These are phyloP conservation scores for Reticulascus tulasneorum DNA, from an alignment of 2,329 filamentous ascomycete species.

Conservation along the genomic window DNA sequence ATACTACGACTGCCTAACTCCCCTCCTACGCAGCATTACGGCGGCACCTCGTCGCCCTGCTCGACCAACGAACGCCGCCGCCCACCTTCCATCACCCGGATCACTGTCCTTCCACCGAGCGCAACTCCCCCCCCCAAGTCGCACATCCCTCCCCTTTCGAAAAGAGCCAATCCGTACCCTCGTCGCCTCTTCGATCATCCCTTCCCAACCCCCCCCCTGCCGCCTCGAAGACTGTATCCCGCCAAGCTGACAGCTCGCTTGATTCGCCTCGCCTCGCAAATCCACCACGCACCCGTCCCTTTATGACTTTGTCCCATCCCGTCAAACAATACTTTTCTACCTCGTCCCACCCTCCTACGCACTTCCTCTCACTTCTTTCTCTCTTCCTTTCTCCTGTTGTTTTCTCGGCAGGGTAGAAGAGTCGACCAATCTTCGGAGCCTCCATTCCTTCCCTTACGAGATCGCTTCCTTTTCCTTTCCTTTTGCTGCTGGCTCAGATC, in stretches of 20 bases:
- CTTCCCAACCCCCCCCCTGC: conserved; percentile 10
- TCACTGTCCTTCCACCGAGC: conserved; percentile 8
- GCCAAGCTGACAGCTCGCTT: conserved; percentile 8
- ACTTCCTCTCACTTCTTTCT: conserved; percentile 11
- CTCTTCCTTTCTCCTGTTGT: conserved; percentile 3
- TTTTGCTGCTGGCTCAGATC: conserved; percentile 59
- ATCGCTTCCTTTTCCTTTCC: conserved; percentile 36
- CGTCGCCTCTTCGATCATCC: too few relatives aligned
- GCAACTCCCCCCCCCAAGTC: conserved; percentile 3
- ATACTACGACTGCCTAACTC: conserved; percentile 4
- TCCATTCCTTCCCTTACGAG: conserved; percentile 28
- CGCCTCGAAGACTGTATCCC: conserved; percentile 6
- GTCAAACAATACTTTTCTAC: conserved; percentile 16
- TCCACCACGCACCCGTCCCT: conserved; percentile 19
- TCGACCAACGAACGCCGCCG: conserved; percentile 4
- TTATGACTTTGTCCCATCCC: conserved; percentile 35
- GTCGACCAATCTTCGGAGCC: conserved; percentile 31
- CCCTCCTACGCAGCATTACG: too few relatives aligned
- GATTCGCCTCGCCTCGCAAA: conserved; percentile 1
- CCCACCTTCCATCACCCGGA: conserved; percentile 6
- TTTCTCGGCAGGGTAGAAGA: conserved; percentile 31
- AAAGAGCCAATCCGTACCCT: too few relatives aligned
- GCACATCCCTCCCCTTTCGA: conserved; percentile 2
- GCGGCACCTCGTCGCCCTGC: too few relatives aligned
- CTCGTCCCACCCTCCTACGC: conserved; percentile 17